These are phyloP conservation scores for Penicillium paxilli DNA, from an alignment of 495 filamentous ascomycete genomes.

Conservation along the genomic window DNA sequence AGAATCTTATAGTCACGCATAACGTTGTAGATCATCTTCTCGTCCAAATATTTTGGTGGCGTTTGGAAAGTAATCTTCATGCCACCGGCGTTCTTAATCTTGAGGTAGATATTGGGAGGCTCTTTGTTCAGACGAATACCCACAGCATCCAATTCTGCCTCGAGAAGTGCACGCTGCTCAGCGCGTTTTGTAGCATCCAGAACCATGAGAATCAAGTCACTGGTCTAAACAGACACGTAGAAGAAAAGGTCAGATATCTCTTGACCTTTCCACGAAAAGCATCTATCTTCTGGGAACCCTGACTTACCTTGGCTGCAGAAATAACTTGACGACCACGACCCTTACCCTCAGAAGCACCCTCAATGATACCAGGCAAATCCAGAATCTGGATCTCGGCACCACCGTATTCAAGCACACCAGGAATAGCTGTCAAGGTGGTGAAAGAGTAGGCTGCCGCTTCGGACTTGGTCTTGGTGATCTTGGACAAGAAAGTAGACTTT, in stretches of 20 bases:
- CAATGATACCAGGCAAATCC: conserved; percentile 98
- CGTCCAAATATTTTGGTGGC: conserved; percentile 86
- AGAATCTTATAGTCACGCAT: conserved; percentile 97
- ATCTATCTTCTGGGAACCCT: not conserved
- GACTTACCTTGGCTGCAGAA: conserved; percentile 78
- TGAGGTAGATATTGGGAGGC: conserved; percentile 98
- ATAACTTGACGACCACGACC: conserved; percentile 96
- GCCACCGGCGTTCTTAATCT: conserved; percentile 92
- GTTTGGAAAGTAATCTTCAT: conserved; percentile 97
- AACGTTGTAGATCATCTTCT: conserved; percentile 97
- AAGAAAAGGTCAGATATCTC: not conserved
- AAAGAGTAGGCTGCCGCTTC: conserved; percentile 97
- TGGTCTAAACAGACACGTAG: conserved; percentile 61
- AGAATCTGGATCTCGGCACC: conserved; percentile 98
- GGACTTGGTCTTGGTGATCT: conserved; percentile 98
- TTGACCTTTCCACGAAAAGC: not conserved
- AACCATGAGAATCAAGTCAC: conserved; percentile 95
- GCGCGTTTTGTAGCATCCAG: conserved; percentile 96
- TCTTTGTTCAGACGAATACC: conserved; percentile 93
- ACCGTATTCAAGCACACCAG: conserved; percentile 96
- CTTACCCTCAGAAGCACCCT: conserved; percentile 95
- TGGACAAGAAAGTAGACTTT: conserved; percentile 97
- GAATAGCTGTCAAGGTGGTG: conserved; percentile 97
- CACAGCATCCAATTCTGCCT: conserved; percentile 93
- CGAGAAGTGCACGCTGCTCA: conserved; percentile 86